These are phyloP conservation scores for Aspergillus spinulosporus DNA, from an alignment of 2,329 filamentous ascomycete species.

Conservation along the genomic window DNA sequence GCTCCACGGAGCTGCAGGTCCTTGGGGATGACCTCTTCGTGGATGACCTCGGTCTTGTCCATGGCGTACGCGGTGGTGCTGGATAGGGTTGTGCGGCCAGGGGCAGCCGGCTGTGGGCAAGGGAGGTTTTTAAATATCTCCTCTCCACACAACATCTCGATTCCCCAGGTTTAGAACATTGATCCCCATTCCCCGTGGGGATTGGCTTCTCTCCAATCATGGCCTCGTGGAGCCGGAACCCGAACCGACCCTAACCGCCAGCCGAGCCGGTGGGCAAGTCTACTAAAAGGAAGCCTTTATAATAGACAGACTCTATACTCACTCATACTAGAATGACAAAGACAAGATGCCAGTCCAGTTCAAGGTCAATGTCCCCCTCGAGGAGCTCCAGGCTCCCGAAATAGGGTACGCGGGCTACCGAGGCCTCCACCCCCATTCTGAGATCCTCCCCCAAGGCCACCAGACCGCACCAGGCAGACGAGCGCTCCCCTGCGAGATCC, in stretches of 20 bases:
- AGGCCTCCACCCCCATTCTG: background rate
- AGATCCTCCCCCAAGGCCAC: constrained; percentile 4
- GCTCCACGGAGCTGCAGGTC: background rate
- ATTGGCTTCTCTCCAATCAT: background rate
- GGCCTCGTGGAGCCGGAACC: constrained; percentile 7
- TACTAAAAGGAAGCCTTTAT: background rate
- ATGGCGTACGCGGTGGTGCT: background rate
- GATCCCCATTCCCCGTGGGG: background rate
- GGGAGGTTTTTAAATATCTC: background rate
- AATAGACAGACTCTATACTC: background rate
- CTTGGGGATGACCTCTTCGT: background rate
- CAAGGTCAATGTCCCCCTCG: background rate
- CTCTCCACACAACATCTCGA: background rate
- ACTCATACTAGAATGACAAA: background rate
- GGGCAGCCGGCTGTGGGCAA: too few relatives aligned
- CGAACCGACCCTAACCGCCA: constrained; percentile 8
- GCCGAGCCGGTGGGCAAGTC: background rate
- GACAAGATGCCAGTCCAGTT: background rate
- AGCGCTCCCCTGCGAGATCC: background rate
- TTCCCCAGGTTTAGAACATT: too few relatives aligned
- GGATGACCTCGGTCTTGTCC: constrained; percentile 2
- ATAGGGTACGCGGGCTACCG: constrained; percentile 2
- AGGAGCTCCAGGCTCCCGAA: constrained; percentile 6
- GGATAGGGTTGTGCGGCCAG: too few relatives aligned
- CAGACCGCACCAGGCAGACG: background rate